These are phyloP conservation scores for Incumbomyces lentus DNA, from an alignment of 2,329 filamentous ascomycete genomes.

Conservation along the genomic window DNA sequence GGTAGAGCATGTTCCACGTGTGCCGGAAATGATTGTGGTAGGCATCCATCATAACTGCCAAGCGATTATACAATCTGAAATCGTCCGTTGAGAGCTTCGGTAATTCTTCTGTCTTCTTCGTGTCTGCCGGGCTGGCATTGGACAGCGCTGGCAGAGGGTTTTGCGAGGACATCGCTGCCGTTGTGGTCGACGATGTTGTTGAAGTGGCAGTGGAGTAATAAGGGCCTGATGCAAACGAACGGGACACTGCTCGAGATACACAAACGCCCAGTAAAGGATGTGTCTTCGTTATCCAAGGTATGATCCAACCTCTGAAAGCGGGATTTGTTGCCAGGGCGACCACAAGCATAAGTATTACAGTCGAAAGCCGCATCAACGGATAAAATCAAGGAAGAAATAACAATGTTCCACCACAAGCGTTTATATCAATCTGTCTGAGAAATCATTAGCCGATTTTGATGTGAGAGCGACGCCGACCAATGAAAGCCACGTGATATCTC, in stretches of 20 bases:
- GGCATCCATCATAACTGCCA: slow-evolving; percentile 31
- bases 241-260: not conserved
- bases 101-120: slow-evolving; percentile 28
- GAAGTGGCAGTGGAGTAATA: not conserved
- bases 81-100: slow-evolving; percentile 57
- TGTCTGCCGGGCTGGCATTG: slow-evolving; percentile 1
- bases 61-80: slow-evolving; percentile 39
- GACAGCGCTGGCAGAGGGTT: slow-evolving; percentile 1
- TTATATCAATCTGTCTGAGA: no score
- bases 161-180: not conserved
- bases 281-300: not conserved
- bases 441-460: no score
- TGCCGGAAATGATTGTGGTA: slow-evolving; percentile 68
- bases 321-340: slow-evolving; percentile 1
- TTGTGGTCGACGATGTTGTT: not conserved
- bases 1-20: slow-evolving; percentile 62
- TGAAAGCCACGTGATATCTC: not conserved
- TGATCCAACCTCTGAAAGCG: not conserved
- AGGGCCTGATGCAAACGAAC: not conserved
- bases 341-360: slow-evolving; percentile 6
- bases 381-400: no score
- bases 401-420: no score
- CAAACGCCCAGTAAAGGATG: not conserved
- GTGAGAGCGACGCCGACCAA: no score
- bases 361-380: no score